Base-by-base conservation (phyloP, 2,329 filamentous ascomycete species). In the Teratosphaeria nubilosa region DNA sequence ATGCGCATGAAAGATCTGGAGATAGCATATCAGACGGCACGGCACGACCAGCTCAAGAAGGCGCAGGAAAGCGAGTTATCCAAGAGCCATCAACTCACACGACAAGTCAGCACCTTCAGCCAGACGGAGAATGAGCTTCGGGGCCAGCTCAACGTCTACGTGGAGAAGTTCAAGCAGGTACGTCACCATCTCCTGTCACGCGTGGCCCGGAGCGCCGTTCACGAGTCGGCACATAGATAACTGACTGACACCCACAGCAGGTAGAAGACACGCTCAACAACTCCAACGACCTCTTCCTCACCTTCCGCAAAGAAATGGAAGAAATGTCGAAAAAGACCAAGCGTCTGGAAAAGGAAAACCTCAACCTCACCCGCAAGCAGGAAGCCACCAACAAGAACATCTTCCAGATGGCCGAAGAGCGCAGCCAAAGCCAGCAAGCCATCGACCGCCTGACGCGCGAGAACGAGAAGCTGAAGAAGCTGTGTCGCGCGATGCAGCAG, bases 251-350 rank as follows among this genome's bases (percentile, higher is more conserved):
- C 61, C 66, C 74, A 79, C 80, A 74, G 76, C 78, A 97, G 92
- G 92, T 97, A 72, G 92, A 97, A 82, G 94, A 97, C 75, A 97
- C 92, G 41, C 82, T 97, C 55, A 97, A 96, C 76, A 97, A 96
- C 72, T 96, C 90, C 75, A 97, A 97, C 77, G 94, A 97, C 72
- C 79, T 97, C 56, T 97, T 97, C 74, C 79, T 96, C 65, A 96
- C 94, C 0, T 97, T 97, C 76, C 85, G 92, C 57, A 96, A 96
- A 77, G 94, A 97, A 75, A 97, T 97, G 91, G 94, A 97, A 75
- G 94, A 97, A 70, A 97, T 97, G 91, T 96, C 91, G 0, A 96
- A 96, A 78, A 97, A 97, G 78, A 96, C 92, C 5, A 96, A 96
- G 75, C 86, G 91, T 27, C 79, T 99, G 56, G 94, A 99, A 73